Base-by-base conservation (phyloP, 2,329 filamentous ascomycete genomes). In the Ophiostoma sp. region DNA sequence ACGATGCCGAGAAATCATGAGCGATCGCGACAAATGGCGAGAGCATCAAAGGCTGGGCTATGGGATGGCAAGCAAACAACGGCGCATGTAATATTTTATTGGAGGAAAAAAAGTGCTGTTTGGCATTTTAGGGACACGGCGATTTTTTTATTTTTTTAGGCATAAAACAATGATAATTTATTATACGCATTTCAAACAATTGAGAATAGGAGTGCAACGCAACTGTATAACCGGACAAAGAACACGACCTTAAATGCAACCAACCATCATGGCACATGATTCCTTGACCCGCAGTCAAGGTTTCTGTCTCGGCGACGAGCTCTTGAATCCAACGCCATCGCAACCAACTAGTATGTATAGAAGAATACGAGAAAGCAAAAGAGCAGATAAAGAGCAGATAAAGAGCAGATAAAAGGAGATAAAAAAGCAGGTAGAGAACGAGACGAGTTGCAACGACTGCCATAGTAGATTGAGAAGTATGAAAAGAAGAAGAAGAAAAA, bases 251-350 rank as follows among this genome's bases (percentile, higher is more conserved):
- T 31, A 62, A 20, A 33, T 13, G 10, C 27, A 62, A 62, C 27
- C 27, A 31, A 31, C 57, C 15, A 17, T 20, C 13, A 17, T 33
- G 27, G 23, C 27, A 57, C 23, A 27, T 57, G 52, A 57, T 57
- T 57, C 23, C 52, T 27, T 27, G 23, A 27, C 52, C 52, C 52
- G n/a, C 23, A 41, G 15, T 66, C n/a, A 68, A 68, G 44, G 65
- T n/a, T 68, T 66, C 67, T 68, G 69, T 68, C 60, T 71, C 69
- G 60, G 33, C 27, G 35, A 68, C 67, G 67, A 66, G 69, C 67
- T 41, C 67, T 44, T 68, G 57, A 27, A 57, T 54, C 27, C 54
- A 57, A 70, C 67, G 33, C 69, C 67, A 44, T 65, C 15, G 27
- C 57, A 62, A 17, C 54, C 57, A 62, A 7, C 57, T 4, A 33